A percentile compares a stretch with the other conserved stretches of the same genome.
phyloP scores from a whole-genome alignment of 2,329 filamentous ascomycete species.

The Clonostachys rosea region DNA sequence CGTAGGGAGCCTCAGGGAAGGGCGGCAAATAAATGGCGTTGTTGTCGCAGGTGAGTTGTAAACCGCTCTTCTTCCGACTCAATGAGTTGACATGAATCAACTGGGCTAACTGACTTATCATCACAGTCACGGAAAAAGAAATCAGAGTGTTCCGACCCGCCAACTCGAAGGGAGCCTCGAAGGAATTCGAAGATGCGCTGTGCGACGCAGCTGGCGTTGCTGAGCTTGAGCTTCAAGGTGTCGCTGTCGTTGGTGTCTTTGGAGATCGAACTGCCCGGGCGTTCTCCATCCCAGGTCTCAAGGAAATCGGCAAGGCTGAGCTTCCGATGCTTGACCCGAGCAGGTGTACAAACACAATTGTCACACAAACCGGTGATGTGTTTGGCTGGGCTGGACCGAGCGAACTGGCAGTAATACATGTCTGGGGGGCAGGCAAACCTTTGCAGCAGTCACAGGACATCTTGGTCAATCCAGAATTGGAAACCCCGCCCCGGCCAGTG shows the following conservation, averaged over 20 bases:
- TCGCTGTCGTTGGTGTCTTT: slow-evolving; percentile 79
- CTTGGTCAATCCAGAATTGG: slow-evolving; percentile 71
- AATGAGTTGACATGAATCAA: background rate
- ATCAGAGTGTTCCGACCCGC: slow-evolving; percentile 87
- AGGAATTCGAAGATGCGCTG: slow-evolving; percentile 76
- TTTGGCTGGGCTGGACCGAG: slow-evolving; percentile 86
- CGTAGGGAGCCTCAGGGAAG: slow-evolving; percentile 73
- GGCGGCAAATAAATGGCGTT: slow-evolving; percentile 72
- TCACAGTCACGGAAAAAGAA: slow-evolving; percentile 60
- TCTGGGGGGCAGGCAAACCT: slow-evolving; percentile 72
- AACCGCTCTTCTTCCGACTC: too few relatives aligned
- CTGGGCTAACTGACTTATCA: slow-evolving; percentile 15
- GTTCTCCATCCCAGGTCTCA: slow-evolving; percentile 82
- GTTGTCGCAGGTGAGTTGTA: slow-evolving; percentile 64
- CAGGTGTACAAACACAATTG: slow-evolving; percentile 63
- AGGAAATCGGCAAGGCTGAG: slow-evolving; percentile 69
- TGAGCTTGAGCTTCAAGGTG: slow-evolving; percentile 68
- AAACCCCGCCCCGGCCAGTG: slow-evolving; percentile 76
- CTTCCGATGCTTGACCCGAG: slow-evolving; percentile 70
- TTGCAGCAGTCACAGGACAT: slow-evolving; percentile 64
- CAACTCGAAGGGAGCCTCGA: slow-evolving; percentile 83
- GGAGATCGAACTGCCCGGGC: slow-evolving; percentile 76
- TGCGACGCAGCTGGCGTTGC: slow-evolving; percentile 79
- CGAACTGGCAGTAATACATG: slow-evolving; percentile 76
- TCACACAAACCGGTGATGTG: slow-evolving; percentile 76